A percentile compares a stretch with the other conserved stretches of the same genome.
Evolutionary conservation across 441 rosid species (phyloP).

Genomic region (Euphorbia schlechtendalii): DNA sequence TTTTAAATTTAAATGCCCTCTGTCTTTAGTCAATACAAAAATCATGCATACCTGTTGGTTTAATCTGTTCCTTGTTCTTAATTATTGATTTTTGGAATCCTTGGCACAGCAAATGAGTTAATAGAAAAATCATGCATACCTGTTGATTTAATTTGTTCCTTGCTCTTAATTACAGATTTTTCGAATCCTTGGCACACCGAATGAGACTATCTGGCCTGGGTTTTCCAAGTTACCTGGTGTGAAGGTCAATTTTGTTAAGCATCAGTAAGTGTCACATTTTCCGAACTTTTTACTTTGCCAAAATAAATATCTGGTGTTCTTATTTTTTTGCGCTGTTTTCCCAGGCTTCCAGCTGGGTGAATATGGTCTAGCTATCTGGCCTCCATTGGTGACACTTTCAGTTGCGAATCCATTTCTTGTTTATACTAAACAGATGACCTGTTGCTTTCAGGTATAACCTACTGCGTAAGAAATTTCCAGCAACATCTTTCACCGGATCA

Average conservation of each 20-base stretch:
- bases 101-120: conserved; percentile 81
- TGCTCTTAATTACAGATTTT: conserved; percentile 52
- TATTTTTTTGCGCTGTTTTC: conserved; percentile 60
- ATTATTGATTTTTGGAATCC: conserved; percentile 72
- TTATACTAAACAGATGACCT: conserved; percentile 39
- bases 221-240: conserved; percentile 90
- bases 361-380: conserved; percentile 81
- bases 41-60: conserved; percentile 9
- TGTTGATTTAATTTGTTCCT: not conserved
- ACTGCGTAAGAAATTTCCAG: conserved; percentile 92
- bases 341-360: conserved; percentile 94
- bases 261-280: conserved; percentile 62
- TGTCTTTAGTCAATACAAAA: no score
- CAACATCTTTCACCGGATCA: conserved; percentile 92
- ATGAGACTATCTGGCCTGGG: conserved; percentile 94
- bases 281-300: conserved; percentile 19
- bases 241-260: conserved; percentile 95
- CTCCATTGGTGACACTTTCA: conserved; percentile 54
- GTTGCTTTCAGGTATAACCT: conserved; percentile 86
- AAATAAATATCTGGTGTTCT: conserved; percentile 30
- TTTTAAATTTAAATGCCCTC: conserved; percentile 5
- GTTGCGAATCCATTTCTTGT: conserved; percentile 26
- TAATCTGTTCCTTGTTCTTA: conserved; percentile 1
- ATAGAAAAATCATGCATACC: not conserved
- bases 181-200: conserved; percentile 85